Evolutionary conservation across 805 yeast genomes (phyloP).

Genomic region (Wickerhamiella bombiphila): DNA sequence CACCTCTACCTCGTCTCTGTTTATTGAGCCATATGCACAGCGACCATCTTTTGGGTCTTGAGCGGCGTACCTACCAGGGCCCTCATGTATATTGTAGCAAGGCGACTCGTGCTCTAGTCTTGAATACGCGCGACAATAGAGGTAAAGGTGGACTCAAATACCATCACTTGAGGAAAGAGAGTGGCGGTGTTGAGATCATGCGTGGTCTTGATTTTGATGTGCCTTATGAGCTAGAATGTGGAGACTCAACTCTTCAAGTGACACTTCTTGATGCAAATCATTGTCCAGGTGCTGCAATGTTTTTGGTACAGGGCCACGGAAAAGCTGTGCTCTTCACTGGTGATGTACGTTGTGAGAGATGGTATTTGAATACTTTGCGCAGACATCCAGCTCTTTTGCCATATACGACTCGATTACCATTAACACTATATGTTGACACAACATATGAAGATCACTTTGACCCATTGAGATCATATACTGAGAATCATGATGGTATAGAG

Average conservation of each 20-base stretch:
- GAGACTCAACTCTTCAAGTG: conserved; percentile 20
- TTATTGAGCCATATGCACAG: conserved; percentile 40
- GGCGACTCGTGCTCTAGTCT: conserved; percentile 25
- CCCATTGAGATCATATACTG: conserved; percentile 33
- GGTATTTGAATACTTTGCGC: conserved; percentile 32
- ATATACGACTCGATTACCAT: conserved; percentile 26
- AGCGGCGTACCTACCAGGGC: conserved; percentile 24
- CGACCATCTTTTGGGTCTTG: conserved; percentile 40
- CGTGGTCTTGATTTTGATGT: conserved; percentile 9
- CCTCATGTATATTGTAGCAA: conserved; percentile 35
- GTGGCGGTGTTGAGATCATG: conserved; percentile 16
- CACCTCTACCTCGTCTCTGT: conserved; percentile 19
- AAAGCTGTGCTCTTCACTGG: conserved; percentile 38
- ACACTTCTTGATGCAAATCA: conserved; percentile 39
- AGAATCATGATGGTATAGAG: conserved; percentile 30
- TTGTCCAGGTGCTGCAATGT: conserved; percentile 47
- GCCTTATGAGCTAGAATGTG: conserved; percentile 11
- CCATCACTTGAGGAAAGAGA: conserved; percentile 15
- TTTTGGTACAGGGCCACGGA: conserved; percentile 28
- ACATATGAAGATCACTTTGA: conserved; percentile 37
- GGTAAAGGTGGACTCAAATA: conserved; percentile 16
- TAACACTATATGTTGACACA: conserved; percentile 40
- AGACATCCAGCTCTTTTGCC: conserved; percentile 31
- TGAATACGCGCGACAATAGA: conserved; percentile 13
- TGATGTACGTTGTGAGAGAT: conserved; percentile 40